A percentile compares a stretch with the other conserved stretches of the same genome.
These are phyloP conservation scores for Andrographis paniculata DNA, from an alignment of 305 asterid species.

Conservation along the genomic window DNA sequence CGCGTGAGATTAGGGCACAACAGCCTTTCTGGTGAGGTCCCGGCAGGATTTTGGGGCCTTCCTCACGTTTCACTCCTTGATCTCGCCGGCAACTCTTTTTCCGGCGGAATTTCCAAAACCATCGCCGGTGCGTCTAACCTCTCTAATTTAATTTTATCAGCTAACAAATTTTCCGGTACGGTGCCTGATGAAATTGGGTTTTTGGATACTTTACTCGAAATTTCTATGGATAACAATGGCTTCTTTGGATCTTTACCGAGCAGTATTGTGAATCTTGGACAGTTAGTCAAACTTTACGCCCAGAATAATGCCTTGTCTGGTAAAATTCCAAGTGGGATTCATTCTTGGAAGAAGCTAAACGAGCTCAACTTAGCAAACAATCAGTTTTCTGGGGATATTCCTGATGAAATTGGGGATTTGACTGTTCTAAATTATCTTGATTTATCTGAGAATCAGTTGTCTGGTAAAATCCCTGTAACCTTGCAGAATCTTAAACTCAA, in stretches of 20 bases:
- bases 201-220: conserved; percentile 53
- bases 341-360: conserved; percentile 67
- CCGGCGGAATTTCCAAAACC: conserved; percentile 66
- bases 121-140: conserved; percentile 71
- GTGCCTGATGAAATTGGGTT: conserved; percentile 78
- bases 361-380: conserved; percentile 81
- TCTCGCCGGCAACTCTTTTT: conserved; percentile 56
- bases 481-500: conserved; percentile 87
- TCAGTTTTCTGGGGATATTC: conserved; percentile 65
- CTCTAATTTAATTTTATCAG: conserved; percentile 62
- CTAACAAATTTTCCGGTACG: conserved; percentile 63
- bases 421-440: conserved; percentile 85
- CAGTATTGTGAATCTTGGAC: conserved; percentile 66
- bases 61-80: conserved; percentile 85
- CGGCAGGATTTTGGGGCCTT: conserved; percentile 75
- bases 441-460: conserved; percentile 64
- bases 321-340: conserved; percentile 51
- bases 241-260: conserved; percentile 70
- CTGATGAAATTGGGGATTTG: conserved; percentile 68
- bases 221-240: conserved; percentile 49
- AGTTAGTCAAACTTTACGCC: conserved; percentile 78
- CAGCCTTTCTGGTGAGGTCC: conserved; percentile 59
- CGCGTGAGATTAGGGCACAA: conserved; percentile 76
- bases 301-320: conserved; percentile 62
- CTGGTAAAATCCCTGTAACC: conserved; percentile 59